Percentiles rank a stretch among this genome's conserved stretches.
Evolutionary conservation across 2,329 filamentous ascomycete genomes (phyloP).

Genomic region (Penicillium sp.): DNA sequence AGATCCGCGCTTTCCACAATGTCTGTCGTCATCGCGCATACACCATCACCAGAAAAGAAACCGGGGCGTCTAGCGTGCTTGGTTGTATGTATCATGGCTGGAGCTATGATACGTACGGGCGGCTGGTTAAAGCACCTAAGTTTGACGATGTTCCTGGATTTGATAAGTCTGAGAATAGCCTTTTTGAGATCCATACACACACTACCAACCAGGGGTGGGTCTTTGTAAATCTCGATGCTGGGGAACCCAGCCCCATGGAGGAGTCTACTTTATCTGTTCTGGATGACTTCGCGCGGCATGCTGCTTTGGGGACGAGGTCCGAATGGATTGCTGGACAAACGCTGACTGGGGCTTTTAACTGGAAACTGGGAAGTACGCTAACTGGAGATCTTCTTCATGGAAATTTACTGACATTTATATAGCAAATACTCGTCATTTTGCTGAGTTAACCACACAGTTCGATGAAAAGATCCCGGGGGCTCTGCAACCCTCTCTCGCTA

Average conservation of each 20-base stretch:
- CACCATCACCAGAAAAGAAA: constrained; percentile 54
- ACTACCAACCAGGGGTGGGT: constrained; percentile 25
- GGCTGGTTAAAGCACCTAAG: constrained; percentile 60
- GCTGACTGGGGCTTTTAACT: constrained; percentile 32
- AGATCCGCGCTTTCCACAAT: constrained; percentile 62
- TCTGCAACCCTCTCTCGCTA: not conserved
- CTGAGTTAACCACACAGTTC: not conserved
- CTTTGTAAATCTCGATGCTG: constrained; percentile 30
- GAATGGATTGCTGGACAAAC: constrained; percentile 30
- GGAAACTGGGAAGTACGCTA: constrained; percentile 31
- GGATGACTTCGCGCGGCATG: constrained; percentile 11
- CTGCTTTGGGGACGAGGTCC: constrained; percentile 11
- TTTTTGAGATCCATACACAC: constrained; percentile 44
- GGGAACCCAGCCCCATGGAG: constrained; percentile 2
- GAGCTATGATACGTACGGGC: constrained; percentile 60
- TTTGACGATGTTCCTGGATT: constrained; percentile 59
- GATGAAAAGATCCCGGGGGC: constrained; percentile 3
- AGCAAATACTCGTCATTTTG: constrained; percentile 7
- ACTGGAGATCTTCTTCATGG: not conserved
- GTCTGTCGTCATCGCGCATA: constrained; percentile 63
- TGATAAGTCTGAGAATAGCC: constrained; percentile 55
- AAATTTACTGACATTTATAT: not conserved
- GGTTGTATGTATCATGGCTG: constrained; percentile 64
- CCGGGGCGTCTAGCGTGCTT: constrained; percentile 54
- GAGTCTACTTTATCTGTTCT: constrained; percentile 1